Evolutionary conservation across 257 asterid genomes (phyloP).

Genomic region (Gentiana straminea): DNA sequence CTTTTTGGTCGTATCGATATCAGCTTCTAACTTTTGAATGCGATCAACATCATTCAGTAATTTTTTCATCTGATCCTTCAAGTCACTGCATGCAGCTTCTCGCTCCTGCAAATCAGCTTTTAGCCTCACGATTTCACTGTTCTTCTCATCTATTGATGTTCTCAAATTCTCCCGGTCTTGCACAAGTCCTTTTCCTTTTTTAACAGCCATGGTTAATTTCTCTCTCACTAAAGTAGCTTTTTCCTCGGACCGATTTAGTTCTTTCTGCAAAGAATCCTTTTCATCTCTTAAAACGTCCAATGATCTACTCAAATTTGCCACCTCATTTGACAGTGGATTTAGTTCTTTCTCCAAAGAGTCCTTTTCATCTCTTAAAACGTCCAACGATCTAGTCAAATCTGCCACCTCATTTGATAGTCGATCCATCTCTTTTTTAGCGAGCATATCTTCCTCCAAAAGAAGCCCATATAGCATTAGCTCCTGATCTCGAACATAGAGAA

Average conservation of each 20-base stretch:
- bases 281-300: conserved; percentile 40
- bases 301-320: conserved; percentile 36
- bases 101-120: conserved; percentile 49
- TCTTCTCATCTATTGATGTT: conserved; percentile 55
- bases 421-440: conserved; percentile 30
- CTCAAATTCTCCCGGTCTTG: conserved; percentile 85
- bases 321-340: conserved; percentile 42
- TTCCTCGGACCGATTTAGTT: conserved; percentile 64
- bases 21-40: conserved; percentile 46
- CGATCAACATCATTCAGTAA: conserved; percentile 50
- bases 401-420: conserved; percentile 41
- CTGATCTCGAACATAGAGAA: conserved; percentile 52
- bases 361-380: conserved; percentile 43
- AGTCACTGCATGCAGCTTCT: conserved; percentile 31
- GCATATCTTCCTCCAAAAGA: conserved; percentile 51
- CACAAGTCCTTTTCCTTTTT: conserved; percentile 91
- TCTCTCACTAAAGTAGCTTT: conserved; percentile 66
- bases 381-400: conserved; percentile 35
- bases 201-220: conserved; percentile 86
- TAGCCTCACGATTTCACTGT: conserved; percentile 53
- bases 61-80: conserved; percentile 44
- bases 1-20: conserved; percentile 38
- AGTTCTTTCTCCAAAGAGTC: conserved; percentile 45
- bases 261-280: conserved; percentile 47
- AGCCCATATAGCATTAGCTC: conserved; percentile 46